Evolutionary conservation across 345 rosid species (phyloP), one percentile per base, ranked within the genome.

Genomic region (Aquilaria yunnanensis): DNA sequence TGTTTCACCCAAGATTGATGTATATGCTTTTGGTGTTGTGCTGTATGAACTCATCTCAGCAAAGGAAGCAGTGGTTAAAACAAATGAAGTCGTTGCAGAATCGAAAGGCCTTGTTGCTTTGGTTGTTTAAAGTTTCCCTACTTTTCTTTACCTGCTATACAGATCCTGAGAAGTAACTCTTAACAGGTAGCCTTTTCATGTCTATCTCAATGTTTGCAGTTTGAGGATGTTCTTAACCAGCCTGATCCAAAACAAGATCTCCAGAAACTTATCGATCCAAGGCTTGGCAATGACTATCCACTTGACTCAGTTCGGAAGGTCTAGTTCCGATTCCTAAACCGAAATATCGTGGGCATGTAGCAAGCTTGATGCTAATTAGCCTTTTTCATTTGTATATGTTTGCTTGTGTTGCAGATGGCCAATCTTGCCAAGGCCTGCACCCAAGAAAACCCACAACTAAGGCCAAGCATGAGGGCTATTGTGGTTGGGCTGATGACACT

Each of bases 11-110:
- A 94, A 94, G 76, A 84, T 86, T 5, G 98, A 93, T 72, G 99
- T 94, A 3, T 94, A 82, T 51, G 97, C 99, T 10, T 87, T 94
- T 57, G 99, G 97, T 32, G 99, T 94, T 67, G 97, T 90, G 56
- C 95, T 94, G 23, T 94, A 83, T 32, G 97, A 94, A 69, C 87
- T 94, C 63, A 88, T 94, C 14, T 90, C 99, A 57, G 97, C 92
- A 4, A 94, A 87, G 74, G 83, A 78, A 14, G 97, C 97, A 13
- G 74, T 94, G 7, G 86, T 90, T 66, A 88, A 81, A 80, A 12
- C 59, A 10, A 86, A 68, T 13, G 83, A 72, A 52, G 56, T 81
- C 12, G 43, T 51, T 51, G 63, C 85, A 51, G 93, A 88, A 64
- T 72, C 96, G 32, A 85, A 62, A 64, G 95, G 97, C 64, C 99